Evolutionary conservation across 23 red algal genomes (phyloP).

Genomic region (Gracilaria caudata): DNA sequence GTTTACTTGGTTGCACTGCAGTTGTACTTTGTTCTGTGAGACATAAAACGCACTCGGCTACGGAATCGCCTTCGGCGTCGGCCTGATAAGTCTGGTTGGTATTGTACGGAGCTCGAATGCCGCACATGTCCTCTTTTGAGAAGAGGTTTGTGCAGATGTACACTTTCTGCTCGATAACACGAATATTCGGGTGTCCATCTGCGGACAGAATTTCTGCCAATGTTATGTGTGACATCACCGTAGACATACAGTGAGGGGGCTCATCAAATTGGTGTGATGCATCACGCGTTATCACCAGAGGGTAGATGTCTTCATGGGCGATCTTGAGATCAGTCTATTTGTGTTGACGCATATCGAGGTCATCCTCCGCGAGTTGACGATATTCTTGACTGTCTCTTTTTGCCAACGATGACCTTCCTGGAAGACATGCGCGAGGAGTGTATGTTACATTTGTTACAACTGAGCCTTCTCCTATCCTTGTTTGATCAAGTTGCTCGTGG

Average conservation of each 20-base stretch:
- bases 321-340: conserved; percentile 12
- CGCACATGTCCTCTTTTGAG: conserved; percentile 80
- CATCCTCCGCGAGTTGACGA: conserved; percentile 55
- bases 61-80: not conserved
- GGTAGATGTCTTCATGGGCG: conserved; percentile 17
- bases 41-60: conserved; percentile 81
- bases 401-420: conserved; percentile 8
- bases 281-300: conserved; percentile 68
- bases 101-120: conserved; percentile 66
- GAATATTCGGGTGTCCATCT: conserved; percentile 5
- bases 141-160: conserved; percentile 69
- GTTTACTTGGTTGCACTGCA: conserved; percentile 83
- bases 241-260: not conserved
- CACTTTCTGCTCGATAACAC: conserved; percentile 74
- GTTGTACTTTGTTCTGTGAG: conserved; percentile 77
- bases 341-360: conserved; percentile 23
- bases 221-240: conserved; percentile 58
- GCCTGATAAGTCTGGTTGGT: conserved; percentile 10
- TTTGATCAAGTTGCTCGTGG: conserved; percentile 15
- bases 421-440: not conserved
- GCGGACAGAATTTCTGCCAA: conserved; percentile 53
- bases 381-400: conserved; percentile 65
- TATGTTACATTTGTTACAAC: conserved; percentile 26
- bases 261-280: conserved; percentile 25
- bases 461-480: not conserved